Evolutionary conservation across 2,329 filamentous ascomycete species (phyloP).

Genomic region (Didymella keratinophila): DNA sequence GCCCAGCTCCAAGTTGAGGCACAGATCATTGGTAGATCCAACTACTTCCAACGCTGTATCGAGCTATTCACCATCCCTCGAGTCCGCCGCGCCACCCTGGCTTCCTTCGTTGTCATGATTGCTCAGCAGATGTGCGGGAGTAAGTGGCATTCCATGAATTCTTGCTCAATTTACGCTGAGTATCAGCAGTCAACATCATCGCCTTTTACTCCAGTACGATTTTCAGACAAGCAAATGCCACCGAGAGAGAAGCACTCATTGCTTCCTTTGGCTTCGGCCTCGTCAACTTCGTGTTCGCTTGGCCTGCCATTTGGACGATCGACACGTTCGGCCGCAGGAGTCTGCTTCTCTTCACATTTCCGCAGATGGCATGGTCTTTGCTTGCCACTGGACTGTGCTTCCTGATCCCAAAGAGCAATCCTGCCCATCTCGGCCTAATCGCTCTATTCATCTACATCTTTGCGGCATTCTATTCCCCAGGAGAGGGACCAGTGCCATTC

Average conservation of each 20-base stretch:
- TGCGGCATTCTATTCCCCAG: slow-evolving; percentile 52
- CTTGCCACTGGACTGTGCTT: slow-evolving; percentile 62
- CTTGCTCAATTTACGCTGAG: neutral
- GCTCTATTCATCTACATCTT: slow-evolving; percentile 65
- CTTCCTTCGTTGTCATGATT: slow-evolving; percentile 72
- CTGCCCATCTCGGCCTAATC: slow-evolving; percentile 56
- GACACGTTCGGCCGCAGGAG: slow-evolving; percentile 79
- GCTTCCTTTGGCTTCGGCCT: slow-evolving; percentile 31
- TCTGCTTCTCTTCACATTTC: slow-evolving; percentile 60
- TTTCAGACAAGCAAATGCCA: slow-evolving; percentile 27
- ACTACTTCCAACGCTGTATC: slow-evolving; percentile 49
- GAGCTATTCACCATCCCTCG: slow-evolving; percentile 73
- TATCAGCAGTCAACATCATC: slow-evolving; percentile 56
- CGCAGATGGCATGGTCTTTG: slow-evolving; percentile 75
- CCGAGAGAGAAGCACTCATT: slow-evolving; percentile 25
- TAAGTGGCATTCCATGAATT: slow-evolving; percentile 21
- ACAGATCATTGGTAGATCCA: slow-evolving; percentile 35
- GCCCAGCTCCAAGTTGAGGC: slow-evolving; percentile 43
- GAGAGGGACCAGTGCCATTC: slow-evolving; percentile 42
- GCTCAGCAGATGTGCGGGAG: slow-evolving; percentile 48
- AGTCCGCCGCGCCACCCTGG: slow-evolving; percentile 73
- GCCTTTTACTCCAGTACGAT: slow-evolving; percentile 71
- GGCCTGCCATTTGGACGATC: slow-evolving; percentile 76
- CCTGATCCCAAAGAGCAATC: slow-evolving; percentile 26
- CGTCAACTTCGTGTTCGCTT: slow-evolving; percentile 31